Base-by-base conservation (phyloP, 148 eudicot species). In the Rhododendron vialii region DNA sequence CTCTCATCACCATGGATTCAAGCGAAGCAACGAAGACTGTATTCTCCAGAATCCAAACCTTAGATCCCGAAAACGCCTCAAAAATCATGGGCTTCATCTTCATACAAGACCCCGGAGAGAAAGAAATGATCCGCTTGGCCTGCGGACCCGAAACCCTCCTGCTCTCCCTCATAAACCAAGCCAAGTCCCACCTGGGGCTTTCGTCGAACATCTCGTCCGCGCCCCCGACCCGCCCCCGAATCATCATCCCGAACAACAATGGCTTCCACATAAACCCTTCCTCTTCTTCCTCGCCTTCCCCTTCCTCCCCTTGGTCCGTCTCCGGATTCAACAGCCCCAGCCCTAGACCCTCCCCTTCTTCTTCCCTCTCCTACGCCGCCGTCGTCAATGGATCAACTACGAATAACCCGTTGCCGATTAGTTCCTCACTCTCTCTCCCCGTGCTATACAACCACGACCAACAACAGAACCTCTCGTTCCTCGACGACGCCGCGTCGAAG, bases 21-120 rank as follows among this genome's bases (percentile, higher is more conserved):
- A 81, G 89, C 69, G 98, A 96, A 51, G 94, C 96, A 35, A 88
- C 95, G 2, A 90, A 86, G 47, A 85, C 89, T 51, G 93, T 96
- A 10, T 90, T 93, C 77, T 85, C 92, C 0, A 88, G 94, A 73
- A 90, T 96, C 17, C 92, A 92, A 82, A 84, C 47, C 82, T 81
- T 95, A 74, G 98, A 96, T 91, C 98, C 94, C 59, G 98, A 95
- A 38, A 90, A 95, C 87, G 98, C 95, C 4, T 88, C 94, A 0
- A 95, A 89, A 86, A 93, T 95, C 89, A 91, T 93, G 91, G 94
- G 96, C 24, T 94, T 88, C 28, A 76, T 96, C 2, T 94, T 95
- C 18, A 82, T 95, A 1, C 91, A 94, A 74, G 92, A 93, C 78
- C 88, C 85, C 0, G 93, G 92, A 0, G 98, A 95, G 85, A 93